These are phyloP conservation scores for Crucihimalaya himalaica DNA, from an alignment of 345 rosid species.

Conservation along the genomic window DNA sequence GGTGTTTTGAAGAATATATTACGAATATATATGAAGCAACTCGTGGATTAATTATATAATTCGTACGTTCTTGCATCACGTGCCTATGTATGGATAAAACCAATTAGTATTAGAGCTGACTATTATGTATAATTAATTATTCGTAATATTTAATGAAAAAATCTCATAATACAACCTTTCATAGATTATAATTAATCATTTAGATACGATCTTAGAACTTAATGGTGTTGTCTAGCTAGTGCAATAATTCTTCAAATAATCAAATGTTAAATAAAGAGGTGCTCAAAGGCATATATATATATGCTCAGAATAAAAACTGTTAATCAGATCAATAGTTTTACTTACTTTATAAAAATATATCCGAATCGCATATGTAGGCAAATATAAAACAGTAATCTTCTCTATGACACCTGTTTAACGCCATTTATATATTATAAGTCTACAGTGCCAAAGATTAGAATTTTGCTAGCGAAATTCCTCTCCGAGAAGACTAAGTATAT, in stretches of 20 bases:
- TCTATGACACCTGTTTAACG: background rate
- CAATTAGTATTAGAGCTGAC: background rate
- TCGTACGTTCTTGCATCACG: background rate
- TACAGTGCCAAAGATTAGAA: background rate
- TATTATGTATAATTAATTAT: background rate
- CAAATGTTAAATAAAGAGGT: background rate
- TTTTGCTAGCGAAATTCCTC: background rate
- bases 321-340: background rate
- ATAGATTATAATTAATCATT: background rate
- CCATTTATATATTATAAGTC: background rate
- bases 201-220: background rate
- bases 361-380: background rate
- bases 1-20: background rate
- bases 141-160: background rate
- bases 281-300: background rate
- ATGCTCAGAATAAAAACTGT: background rate
- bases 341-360: background rate
- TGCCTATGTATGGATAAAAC: background rate
- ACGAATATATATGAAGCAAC: background rate
- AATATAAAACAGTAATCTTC: background rate
- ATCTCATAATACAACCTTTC: background rate
- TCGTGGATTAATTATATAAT: background rate
- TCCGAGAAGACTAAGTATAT: background rate
- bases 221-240: background rate
- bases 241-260: background rate